Evolutionary conservation across 2,329 filamentous ascomycete genomes (phyloP), one percentile per base, ranked within the genome.

Genomic region (Venturiaceae sp.): DNA sequence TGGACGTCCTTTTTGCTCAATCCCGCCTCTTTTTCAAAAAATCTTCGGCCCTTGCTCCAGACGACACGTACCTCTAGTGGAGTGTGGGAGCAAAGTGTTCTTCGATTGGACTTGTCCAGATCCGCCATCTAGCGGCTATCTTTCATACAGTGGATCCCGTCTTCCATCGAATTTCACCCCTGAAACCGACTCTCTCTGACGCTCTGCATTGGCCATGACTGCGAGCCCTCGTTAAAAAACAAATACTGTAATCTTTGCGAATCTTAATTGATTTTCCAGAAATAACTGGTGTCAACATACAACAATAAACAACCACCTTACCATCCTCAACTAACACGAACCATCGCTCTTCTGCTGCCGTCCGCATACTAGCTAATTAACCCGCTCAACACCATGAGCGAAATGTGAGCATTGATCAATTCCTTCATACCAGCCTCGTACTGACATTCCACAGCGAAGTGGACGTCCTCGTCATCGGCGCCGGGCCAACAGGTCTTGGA

Each of bases 391-490:
- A 50, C 14, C 44, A 50, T 50, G 44, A 50, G 44, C 26, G 44
- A 50, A 50, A 50, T 50, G 44, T 30, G 30, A 50, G 23, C 4
- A 30, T 1, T 14, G 5, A 13, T 16, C 44, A n/a, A 30, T n/a
- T 23, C 14, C 4, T 7, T 7, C 3, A n/a, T 26, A 50, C 28
- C 44, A 30, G 26, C 44, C 5, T 21, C 9, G 14, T 37, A 53
- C 13, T 53, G 52, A 53, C 52, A 19, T 36, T 14, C 5, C 5
- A 34, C 52, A 95, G 91, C 75, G 86, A 90, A 70, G 90, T 97
- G 73, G 94, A 99, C 77, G 88, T 99, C 67, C 90, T 99, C 72
- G 86, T 99, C 75, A 96, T 97, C 79, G 94, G 94, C 72, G 92
- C 92, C 77, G 94, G 94, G 72, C 94, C 94, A 68, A 97, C 94